Conservation (phyloP, 306 rosid genomes). For the Gastrolobium villosum region DNA sequence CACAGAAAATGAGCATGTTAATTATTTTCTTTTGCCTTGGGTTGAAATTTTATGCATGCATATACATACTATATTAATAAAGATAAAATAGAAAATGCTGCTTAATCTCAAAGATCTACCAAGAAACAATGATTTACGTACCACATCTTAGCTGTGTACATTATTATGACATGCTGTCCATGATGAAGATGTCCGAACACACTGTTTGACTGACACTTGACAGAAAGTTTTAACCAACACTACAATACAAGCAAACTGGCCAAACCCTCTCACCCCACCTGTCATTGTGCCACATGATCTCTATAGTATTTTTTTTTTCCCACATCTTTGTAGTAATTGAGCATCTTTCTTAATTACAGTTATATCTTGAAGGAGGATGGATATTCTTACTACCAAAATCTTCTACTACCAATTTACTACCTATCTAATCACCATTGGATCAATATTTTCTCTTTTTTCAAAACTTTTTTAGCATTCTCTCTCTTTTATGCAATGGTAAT, state of each 20-base stretch:
- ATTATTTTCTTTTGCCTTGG: not conserved
- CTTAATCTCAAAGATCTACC: not conserved
- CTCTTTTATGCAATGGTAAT: too few relatives aligned
- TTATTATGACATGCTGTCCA: conserved; percentile 54
- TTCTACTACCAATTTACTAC: too few relatives aligned
- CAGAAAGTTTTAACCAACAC: conserved; percentile 63
- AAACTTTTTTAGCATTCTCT: too few relatives aligned
- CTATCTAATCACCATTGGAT: too few relatives aligned
- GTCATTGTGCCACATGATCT: conserved; percentile 7
- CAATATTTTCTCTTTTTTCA: too few relatives aligned
- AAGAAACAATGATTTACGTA: conserved; percentile 39
- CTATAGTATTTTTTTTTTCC: not conserved
- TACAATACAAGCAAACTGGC: conserved; percentile 50
- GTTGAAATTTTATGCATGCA: not conserved
- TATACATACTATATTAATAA: not conserved
- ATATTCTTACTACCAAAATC: too few relatives aligned
- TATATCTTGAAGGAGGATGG: too few relatives aligned
- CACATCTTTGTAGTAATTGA: not conserved
- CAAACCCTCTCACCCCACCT: conserved; percentile 35
- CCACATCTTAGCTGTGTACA: conserved; percentile 57
- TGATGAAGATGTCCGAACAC: conserved; percentile 59
- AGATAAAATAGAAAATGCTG: not conserved
- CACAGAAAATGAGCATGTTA: conserved; percentile 1
- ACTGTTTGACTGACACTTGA: conserved; percentile 43
- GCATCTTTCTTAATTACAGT: not conserved